A percentile compares a stretch with the other conserved stretches of the same genome.
phyloP scores from a whole-genome alignment of 805 yeast species.

The Candida quercuum region DNA sequence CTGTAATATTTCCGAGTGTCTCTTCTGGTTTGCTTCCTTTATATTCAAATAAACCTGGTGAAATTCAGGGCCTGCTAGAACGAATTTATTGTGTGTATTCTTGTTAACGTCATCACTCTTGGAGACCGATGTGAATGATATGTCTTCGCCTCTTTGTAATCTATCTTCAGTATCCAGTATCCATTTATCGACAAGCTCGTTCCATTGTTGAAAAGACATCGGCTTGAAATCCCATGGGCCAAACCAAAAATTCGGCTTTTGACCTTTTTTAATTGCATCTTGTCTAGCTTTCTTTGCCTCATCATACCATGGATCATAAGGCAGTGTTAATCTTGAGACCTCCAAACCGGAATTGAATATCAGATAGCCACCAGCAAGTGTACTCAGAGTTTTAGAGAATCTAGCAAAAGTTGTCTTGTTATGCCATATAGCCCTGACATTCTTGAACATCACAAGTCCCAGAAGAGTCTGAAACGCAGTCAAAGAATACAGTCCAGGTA shows the following conservation, averaged over 20 bases:
- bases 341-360: slow-evolving; percentile 56
- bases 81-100: not conserved
- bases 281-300: slow-evolving; percentile 55
- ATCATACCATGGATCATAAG: slow-evolving; percentile 67
- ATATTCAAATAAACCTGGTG: slow-evolving; percentile 12
- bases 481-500: slow-evolving; percentile 45
- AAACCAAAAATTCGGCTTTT: slow-evolving; percentile 53
- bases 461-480: slow-evolving; percentile 47
- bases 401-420: slow-evolving; percentile 24
- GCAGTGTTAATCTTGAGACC: slow-evolving; percentile 40
- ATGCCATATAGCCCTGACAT: slow-evolving; percentile 21
- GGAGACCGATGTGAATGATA: too few species aligned
- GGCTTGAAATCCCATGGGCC: slow-evolving; percentile 59
- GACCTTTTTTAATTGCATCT: slow-evolving; percentile 38
- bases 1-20: slow-evolving; percentile 17
- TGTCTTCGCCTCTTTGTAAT: slow-evolving; percentile 6
- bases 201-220: slow-evolving; percentile 37
- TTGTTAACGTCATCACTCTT: not conserved
- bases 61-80: slow-evolving; percentile 5
- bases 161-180: slow-evolving; percentile 16
- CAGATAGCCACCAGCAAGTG: slow-evolving; percentile 38
- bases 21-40: slow-evolving; percentile 10
- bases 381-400: slow-evolving; percentile 27
- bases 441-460: slow-evolving; percentile 33
- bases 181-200: slow-evolving; percentile 20